Base-by-base conservation (phyloP, 306 rosid species). In the Sicyos baderoa region DNA sequence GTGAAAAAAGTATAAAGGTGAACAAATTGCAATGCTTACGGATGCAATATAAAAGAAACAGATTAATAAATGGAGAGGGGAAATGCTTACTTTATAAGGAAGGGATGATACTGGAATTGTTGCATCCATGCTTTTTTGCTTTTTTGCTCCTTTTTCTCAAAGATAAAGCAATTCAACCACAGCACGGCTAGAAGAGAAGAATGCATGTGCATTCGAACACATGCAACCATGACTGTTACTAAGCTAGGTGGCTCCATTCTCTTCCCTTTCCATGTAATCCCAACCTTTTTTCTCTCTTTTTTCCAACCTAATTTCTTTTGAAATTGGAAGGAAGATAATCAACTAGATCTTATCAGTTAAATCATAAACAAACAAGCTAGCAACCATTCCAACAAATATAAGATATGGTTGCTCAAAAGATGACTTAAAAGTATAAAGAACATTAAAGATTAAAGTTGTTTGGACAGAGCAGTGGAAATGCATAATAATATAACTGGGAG, bases 1-100 rank as follows among this genome's bases (percentile, higher is more conserved):
- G 80, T 72, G 15, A 44, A 42, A 65, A 42, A 63, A 50, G 66
- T 52, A 77, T 79, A 75, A 70, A 68, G 76, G 29, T 40, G 69
- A 65, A 79, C 76, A 32, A 71, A 72, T 72, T 69, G 83, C 67
- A 44, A 71, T 68, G 84, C 67, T 61, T 61, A 61, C 67, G 49
- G 22, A 22, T n/a, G 49, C 47, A 61, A n/a, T 35, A 61, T n/a
- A 61, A 35, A 37, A 37, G 44, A 37, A 61, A 61, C 12, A 37
- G 27, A 64, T 40, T 12, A 1, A 52, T 65, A 60, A 70, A 55
- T 13, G 42, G 25, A 51, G 47, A 27, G 52, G 22, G 47, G 44
- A 64, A 44, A 64, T 19, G 53, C 18, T 66, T 18, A 66, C 71
- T 66, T 66, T 66, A 14, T 47, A 27, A 66, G 40, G 21, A 66